A percentile compares a stretch with the other conserved stretches of the same genome.
Evolutionary conservation across 1,139 yeast species (phyloP).

Genomic region (Kodamaea suecica): DNA sequence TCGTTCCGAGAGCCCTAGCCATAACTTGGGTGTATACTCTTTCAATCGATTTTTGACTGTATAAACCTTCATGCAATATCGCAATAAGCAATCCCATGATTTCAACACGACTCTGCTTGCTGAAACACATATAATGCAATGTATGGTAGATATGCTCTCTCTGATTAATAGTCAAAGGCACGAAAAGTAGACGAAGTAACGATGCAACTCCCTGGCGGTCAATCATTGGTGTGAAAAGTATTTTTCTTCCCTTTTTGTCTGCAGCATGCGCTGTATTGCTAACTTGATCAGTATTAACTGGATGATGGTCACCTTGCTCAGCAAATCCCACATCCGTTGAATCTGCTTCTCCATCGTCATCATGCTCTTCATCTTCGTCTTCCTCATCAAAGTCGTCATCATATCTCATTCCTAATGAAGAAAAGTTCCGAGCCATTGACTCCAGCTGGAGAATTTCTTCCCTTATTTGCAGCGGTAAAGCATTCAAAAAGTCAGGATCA

Average conservation of each 20-base stretch:
- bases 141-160: constrained; percentile 67
- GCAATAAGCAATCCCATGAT: constrained; percentile 68
- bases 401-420: constrained; percentile 19
- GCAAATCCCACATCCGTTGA: background rate
- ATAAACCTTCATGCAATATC: constrained; percentile 71
- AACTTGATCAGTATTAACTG: too few species aligned
- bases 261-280: too few species aligned
- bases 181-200: constrained; percentile 64
- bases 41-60: constrained; percentile 60
- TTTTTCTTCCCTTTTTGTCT: constrained; percentile 24
- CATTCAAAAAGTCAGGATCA: constrained; percentile 78
- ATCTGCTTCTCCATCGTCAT: constrained; percentile 8
- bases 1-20: constrained; percentile 23
- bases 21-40: constrained; percentile 60
- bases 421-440: constrained; percentile 43
- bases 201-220: constrained; percentile 79
- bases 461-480: constrained; percentile 73
- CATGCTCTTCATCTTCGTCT: constrained; percentile 25
- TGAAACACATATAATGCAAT: constrained; percentile 65
- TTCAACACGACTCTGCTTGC: constrained; percentile 76
- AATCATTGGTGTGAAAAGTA: constrained; percentile 61
- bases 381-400: constrained; percentile 24
- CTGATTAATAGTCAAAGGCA: constrained; percentile 66
- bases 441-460: constrained; percentile 74
- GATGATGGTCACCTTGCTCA: background rate